Evolutionary conservation across 148 eudicot genomes (phyloP), one percentile per base, ranked within the genome.

Genomic region (Simmondsia chinensis): DNA sequence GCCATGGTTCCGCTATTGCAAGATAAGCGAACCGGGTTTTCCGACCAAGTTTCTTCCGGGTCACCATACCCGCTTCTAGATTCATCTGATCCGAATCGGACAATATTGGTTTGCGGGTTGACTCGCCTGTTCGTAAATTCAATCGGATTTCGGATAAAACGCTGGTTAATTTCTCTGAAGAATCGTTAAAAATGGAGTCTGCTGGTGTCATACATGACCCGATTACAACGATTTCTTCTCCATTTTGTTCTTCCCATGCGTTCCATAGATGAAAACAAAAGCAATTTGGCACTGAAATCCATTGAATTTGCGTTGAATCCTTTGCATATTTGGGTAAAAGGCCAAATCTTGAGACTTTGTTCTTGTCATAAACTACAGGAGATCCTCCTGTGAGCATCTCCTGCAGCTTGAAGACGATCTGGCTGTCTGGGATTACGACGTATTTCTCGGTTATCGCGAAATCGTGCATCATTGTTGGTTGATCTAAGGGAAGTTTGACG

Each of bases 161-260:
- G 11, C 79, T 70, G 23, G 56, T 9, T 0, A 87, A 36, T 4
- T 63, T 70, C 54, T 79, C 82, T 15, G 79, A 84, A 7, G 70
- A 61, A 33, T 87, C 96, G 49, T 87, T 87, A 64, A 87, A 87
- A 22, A 87, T 76, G 0, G 96, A 87, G 61, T 87, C 96, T 0
- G 96, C 64, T 0, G 96, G 96, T 9, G 96, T 87, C 96, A 87
- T 87, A 29, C 96, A 87, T 2, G 94, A 82, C 4, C 96, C 96
- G 15, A 87, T 79, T 6, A 87, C 96, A 1, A 87, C 94, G 2
- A 87, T 40, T 39, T 87, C 96, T 6, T 87, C 82, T 20, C 63
- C 58, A 4, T 82, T 87, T 0, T 73, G 73, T 22, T 87, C 93
- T 36, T 87, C 96, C 96, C 96, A 87, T 3, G 96, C 79, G 23